A percentile compares a stretch with the other conserved stretches of the same genome.
Conservation (phyloP, 192 early-diverging fungal genomes). For the Coemansia sp. region DNA sequence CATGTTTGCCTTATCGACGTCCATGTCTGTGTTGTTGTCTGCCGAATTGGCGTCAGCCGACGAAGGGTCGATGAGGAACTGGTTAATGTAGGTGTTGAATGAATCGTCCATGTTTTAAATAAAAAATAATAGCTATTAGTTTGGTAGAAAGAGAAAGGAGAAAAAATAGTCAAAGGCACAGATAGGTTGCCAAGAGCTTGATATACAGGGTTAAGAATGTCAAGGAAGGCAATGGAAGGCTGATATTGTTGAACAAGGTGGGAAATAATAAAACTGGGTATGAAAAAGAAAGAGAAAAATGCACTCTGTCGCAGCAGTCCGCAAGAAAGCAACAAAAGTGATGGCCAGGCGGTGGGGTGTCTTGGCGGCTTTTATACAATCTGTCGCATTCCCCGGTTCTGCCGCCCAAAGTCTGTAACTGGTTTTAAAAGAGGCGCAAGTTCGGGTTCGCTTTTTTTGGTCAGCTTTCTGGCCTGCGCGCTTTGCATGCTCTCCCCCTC, state of each 20-base stretch:
- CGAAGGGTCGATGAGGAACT: conserved; percentile 40
- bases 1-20: not conserved
- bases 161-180: not conserved
- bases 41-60: not conserved
- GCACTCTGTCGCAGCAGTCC: not conserved
- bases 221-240: not conserved
- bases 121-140: conserved; percentile 1
- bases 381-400: too few species aligned
- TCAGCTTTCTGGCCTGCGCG: not conserved
- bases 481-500: not conserved
- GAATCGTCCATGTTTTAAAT: conserved; percentile 14
- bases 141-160: not conserved
- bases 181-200: not conserved
- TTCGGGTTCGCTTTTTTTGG: too few species aligned
- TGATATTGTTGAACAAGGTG: conserved; percentile 2
- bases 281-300: not conserved
- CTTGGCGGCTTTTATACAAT: not conserved
- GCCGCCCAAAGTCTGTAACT: too few species aligned
- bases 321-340: not conserved
- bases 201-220: not conserved
- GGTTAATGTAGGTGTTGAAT: conserved; percentile 45
- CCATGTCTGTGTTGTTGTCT: not conserved
- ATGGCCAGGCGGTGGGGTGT: too few species aligned
- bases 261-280: too few species aligned
- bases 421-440: too few species aligned